A percentile compares a stretch with the other conserved stretches of the same genome.
Evolutionary conservation across 1,284 basidiomycete genomes (phyloP).

Genomic region (Rhodotorula sp.): DNA sequence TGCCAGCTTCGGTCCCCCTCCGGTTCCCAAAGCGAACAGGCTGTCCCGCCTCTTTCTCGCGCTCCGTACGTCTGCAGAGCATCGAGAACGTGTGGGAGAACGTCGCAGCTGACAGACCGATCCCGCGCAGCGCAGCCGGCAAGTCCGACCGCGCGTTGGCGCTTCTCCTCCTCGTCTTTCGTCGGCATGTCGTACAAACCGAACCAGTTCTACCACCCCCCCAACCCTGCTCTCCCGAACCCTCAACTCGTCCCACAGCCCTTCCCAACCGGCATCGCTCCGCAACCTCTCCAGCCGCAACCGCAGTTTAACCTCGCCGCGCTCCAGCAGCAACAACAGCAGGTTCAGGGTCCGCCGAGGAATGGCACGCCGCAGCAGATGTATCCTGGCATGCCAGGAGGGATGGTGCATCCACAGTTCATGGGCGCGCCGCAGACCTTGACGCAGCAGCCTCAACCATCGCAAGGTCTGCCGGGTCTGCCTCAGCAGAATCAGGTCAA

Average conservation of each 20-base stretch:
- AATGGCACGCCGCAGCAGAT: constrained; percentile 4
- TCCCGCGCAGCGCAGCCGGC: too few relatives aligned
- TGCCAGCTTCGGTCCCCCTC: too few relatives aligned
- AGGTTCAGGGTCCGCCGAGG: constrained; percentile 5
- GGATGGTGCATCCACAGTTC: background rate
- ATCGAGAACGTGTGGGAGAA: too few relatives aligned
- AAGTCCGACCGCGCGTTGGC: too few relatives aligned
- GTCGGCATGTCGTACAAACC: constrained; percentile 26
- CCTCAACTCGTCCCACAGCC: constrained; percentile 2
- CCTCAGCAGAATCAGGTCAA: constrained; percentile 13
- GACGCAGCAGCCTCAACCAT: constrained; percentile 5
- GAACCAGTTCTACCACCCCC: constrained; percentile 21
- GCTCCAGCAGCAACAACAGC: constrained; percentile 13
- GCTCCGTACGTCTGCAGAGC: too few relatives aligned
- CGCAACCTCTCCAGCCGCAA: background rate
- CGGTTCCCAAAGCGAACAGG: too few relatives aligned
- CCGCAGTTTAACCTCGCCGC: constrained; percentile 21
- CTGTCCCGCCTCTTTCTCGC: too few relatives aligned
- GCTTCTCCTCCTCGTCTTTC: background rate
- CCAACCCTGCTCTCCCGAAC: background rate
- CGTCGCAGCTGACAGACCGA: too few relatives aligned
- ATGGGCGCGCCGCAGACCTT: background rate
- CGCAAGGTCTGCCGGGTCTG: background rate
- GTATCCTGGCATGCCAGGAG: background rate
- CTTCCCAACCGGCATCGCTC: background rate